Evolutionary conservation across 352 stramenopile genomes (phyloP).

Genomic region (Pythium periplocum): DNA sequence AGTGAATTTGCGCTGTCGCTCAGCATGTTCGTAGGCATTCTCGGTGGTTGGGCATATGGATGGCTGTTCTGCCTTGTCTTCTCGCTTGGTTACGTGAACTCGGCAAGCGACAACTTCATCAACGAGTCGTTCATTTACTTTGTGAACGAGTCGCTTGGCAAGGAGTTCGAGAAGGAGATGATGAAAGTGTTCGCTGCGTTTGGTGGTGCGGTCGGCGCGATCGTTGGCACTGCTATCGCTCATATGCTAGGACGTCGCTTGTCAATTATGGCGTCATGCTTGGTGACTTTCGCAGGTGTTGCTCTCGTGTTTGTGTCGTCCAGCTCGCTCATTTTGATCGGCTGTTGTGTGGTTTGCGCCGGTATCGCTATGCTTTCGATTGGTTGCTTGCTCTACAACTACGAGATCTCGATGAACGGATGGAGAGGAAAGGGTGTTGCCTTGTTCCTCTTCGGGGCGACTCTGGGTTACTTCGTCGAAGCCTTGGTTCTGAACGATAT

Average conservation of each 20-base stretch:
- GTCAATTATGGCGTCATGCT: constrained; percentile 52
- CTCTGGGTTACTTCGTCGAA: constrained; percentile 75
- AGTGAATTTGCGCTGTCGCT: constrained; percentile 78
- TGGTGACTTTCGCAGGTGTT: constrained; percentile 57
- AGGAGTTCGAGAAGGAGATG: constrained; percentile 50
- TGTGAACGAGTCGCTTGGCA: constrained; percentile 42
- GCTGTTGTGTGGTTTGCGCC: constrained; percentile 53
- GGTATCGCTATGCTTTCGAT: constrained; percentile 80
- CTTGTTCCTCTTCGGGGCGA: constrained; percentile 70
- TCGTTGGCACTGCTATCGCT: constrained; percentile 42
- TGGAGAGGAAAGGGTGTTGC: constrained; percentile 86
- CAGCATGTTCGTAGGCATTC: constrained; percentile 62
- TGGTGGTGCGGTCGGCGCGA: constrained; percentile 39
- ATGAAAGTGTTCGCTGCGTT: constrained; percentile 70
- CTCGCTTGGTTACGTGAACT: constrained; percentile 81
- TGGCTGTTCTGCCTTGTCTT: constrained; percentile 80
- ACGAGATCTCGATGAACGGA: constrained; percentile 81
- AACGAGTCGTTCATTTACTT: constrained; percentile 86
- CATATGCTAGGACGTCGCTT: constrained; percentile 59
- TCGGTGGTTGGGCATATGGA: constrained; percentile 72
- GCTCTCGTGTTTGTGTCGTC: constrained; percentile 67
- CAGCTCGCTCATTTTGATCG: constrained; percentile 60
- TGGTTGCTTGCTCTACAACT: constrained; percentile 78
- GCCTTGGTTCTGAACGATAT: constrained; percentile 63
- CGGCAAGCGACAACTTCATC: constrained; percentile 59